Base-by-base conservation (phyloP, 495 filamentous ascomycete genomes). In the Pyrenula massariospora region DNA sequence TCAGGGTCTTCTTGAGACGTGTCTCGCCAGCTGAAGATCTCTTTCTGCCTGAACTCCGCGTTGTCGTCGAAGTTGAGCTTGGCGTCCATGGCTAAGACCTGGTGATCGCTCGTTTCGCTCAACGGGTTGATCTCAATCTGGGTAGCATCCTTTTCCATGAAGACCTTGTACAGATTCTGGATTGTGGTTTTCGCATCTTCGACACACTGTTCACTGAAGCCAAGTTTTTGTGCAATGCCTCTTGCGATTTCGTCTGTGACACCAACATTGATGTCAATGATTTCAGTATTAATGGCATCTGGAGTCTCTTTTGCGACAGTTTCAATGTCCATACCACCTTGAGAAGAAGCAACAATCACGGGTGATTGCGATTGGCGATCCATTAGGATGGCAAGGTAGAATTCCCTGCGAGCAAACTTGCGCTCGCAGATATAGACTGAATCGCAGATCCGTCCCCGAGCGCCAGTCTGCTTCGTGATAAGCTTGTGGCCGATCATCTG, bases 401-500 rank as follows among this genome's bases (percentile, higher is more conserved):
- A 98, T 76, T 98, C 93, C 65, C 94, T 85, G 58, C 93, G 90
- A 63, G 93, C 93, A 65, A 97, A 98, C 79, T 98, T 98, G 79
- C 93, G 90, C 80, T 98, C 93, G 75, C 90, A 93, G 70, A 98
- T 96, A 77, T 93, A 96, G 64, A 98, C 93, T 56, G 89, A 77
- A 72, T 91, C 96, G 78, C 93, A 98, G 66, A 91, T 79, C 69
- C 92, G 89, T 67, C 93, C 93, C 59, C 69, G 76, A 58, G 90
- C 87, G 67, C 93, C 93, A 54, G 94, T 98, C 78, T 98, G 93
- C 82, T 98, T 98, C 70, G 93, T 98, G 73, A 98, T 84, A 73
- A 98, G 90, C 75, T 96, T 95, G 73, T 98, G 93, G 62, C 93
- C 93, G 74, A 98, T 96, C 93, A 98, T 98, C 75, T 98, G 91